phyloP scores from a whole-genome alignment of 306 rosid genomes.

The Quercus glauca region DNA sequence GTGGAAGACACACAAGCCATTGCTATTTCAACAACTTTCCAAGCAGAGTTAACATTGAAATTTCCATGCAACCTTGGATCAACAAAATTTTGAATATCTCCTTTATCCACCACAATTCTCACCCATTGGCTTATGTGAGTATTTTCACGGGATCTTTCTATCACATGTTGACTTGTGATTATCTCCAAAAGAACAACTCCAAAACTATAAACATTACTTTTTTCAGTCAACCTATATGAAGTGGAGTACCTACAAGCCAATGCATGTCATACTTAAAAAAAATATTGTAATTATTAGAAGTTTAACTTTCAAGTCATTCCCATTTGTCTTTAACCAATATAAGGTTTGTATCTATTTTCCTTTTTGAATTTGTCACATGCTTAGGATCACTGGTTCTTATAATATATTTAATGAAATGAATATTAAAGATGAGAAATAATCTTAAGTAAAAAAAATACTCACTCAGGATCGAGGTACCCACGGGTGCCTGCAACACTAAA shows the following conservation, averaged over 20 bases:
- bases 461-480: conserved; percentile 44
- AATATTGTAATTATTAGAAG: too few species aligned
- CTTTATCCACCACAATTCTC: background rate
- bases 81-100: conserved; percentile 4
- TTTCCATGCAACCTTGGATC: conserved; percentile 8
- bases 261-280: too few species aligned
- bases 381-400: too few species aligned
- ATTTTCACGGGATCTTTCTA: background rate
- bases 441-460: conserved; percentile 14
- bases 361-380: too few species aligned
- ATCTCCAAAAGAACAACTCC: background rate
- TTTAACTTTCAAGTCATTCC: too few species aligned
- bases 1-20: conserved; percentile 11
- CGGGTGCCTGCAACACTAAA: conserved; percentile 38
- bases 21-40: conserved; percentile 24
- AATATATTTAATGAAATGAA: too few species aligned
- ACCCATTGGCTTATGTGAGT: background rate
- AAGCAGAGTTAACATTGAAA: background rate
- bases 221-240: too few species aligned
- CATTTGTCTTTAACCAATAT: too few species aligned
- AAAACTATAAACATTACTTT: too few species aligned
- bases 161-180: background rate
- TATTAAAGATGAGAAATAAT: background rate
- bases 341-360: too few species aligned
- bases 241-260: background rate